These are phyloP conservation scores for Rhodocollybia butyracea DNA, from an alignment of 768 basidiomycete genomes.

Conservation along the genomic window DNA sequence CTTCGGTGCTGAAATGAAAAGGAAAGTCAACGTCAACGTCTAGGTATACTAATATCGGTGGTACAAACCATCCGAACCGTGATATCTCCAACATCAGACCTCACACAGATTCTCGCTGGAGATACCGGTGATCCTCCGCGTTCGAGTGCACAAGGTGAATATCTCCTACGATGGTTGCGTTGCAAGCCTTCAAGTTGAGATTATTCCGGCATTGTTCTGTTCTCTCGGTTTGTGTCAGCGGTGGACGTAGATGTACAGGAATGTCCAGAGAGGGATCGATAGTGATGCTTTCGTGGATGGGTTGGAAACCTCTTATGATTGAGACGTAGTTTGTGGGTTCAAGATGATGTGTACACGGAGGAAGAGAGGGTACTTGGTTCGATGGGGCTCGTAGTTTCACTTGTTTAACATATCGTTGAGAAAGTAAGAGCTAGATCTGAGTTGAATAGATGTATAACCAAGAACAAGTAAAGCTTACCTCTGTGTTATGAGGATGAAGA, in stretches of 20 bases:
- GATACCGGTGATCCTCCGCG: background rate
- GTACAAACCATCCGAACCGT: background rate
- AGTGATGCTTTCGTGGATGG: background rate
- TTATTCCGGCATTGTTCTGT: background rate
- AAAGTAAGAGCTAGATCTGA: too few relatives aligned
- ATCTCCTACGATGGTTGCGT: background rate
- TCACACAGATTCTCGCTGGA: background rate
- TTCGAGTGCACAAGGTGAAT: background rate
- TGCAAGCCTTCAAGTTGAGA: background rate
- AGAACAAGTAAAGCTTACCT: too few relatives aligned
- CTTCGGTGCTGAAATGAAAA: background rate
- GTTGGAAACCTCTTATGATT: background rate
- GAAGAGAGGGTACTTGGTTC: too few relatives aligned
- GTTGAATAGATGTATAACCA: too few relatives aligned
- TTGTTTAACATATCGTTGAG: too few relatives aligned
- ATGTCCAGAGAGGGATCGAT: background rate
- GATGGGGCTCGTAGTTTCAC: too few relatives aligned
- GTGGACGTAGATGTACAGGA: background rate
- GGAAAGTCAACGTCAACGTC: too few relatives aligned
- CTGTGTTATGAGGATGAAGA: too few relatives aligned
- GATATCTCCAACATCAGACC: background rate
- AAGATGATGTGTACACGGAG: too few relatives aligned
- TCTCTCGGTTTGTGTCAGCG: background rate
- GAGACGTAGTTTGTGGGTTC: background rate
- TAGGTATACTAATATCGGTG: background rate